These are phyloP conservation scores for Tetrapisispora phaffii DNA, from an alignment of 805 yeast species.

Conservation along the genomic window DNA sequence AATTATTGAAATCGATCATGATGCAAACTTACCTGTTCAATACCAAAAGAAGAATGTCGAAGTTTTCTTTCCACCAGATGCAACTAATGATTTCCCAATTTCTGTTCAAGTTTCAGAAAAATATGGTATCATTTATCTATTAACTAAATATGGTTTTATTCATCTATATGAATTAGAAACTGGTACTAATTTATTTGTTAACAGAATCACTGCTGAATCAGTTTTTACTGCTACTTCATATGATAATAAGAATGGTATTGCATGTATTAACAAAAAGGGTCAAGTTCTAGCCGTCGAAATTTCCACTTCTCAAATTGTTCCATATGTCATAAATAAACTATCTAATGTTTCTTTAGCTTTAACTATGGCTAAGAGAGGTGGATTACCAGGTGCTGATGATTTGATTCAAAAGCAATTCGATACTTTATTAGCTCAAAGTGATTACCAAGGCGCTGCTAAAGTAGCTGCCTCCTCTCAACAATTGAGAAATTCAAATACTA, in stretches of 20 bases:
- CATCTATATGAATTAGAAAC: conserved; percentile 91
- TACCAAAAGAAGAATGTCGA: conserved; percentile 86
- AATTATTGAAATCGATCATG: conserved; percentile 93
- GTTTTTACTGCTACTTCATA: conserved; percentile 81
- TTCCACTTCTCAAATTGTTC: conserved; percentile 73
- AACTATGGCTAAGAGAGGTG: conserved; percentile 78
- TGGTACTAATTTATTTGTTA: conserved; percentile 86
- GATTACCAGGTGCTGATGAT: conserved; percentile 93
- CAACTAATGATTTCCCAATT: conserved; percentile 92
- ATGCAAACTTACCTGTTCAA: conserved; percentile 59
- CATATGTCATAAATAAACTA: conserved; percentile 78
- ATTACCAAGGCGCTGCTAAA: conserved; percentile 86
- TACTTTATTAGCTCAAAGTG: conserved; percentile 70
- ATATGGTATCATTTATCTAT: conserved; percentile 78
- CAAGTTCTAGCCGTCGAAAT: conserved; percentile 90
- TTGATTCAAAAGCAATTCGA: conserved; percentile 88
- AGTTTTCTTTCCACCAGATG: conserved; percentile 94
- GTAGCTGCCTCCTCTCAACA: conserved; percentile 93
- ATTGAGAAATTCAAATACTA: conserved; percentile 88
- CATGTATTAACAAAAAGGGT: conserved; percentile 90
- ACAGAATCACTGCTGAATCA: conserved; percentile 91
- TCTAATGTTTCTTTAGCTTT: conserved; percentile 82
- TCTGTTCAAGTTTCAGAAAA: conserved; percentile 75
- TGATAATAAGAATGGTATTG: conserved; percentile 67
- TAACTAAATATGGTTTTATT: conserved; percentile 93